These are phyloP conservation scores for Olyra latifolia DNA, from an alignment of 176 grass and related monocot species.

Conservation along the genomic window DNA sequence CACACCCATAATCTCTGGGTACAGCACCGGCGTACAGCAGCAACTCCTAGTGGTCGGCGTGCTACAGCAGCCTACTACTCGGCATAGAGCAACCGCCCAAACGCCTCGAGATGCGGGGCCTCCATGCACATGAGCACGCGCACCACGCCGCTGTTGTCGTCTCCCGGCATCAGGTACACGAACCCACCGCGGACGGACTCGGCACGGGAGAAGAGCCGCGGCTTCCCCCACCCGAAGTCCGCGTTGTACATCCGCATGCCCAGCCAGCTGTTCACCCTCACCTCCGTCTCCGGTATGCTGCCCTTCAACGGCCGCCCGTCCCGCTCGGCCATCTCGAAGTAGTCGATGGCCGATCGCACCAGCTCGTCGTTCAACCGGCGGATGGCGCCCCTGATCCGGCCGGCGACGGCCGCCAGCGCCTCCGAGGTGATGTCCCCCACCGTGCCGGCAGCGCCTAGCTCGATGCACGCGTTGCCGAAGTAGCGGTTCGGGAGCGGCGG, in stretches of 20 bases:
- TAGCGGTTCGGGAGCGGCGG: constrained; percentile 23
- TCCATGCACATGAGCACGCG: neutral
- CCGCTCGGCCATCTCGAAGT: neutral
- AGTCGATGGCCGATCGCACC: constrained; percentile 25
- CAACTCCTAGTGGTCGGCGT: too few relatives aligned
- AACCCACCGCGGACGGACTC: neutral
- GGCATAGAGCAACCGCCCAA: neutral
- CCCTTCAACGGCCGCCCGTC: neutral
- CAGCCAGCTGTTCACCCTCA: constrained; percentile 30
- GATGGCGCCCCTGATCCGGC: constrained; percentile 7
- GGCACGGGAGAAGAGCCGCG: neutral
- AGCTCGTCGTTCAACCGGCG: neutral
- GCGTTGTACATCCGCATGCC: constrained; percentile 21
- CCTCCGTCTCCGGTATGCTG: neutral
- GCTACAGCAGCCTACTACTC: too few relatives aligned
- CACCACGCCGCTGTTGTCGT: neutral
- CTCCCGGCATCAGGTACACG: neutral
- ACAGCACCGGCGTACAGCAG: too few relatives aligned
- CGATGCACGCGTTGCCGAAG: constrained; percentile 35
- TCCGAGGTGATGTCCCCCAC: neutral
- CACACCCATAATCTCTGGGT: too few relatives aligned
- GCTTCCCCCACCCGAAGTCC: constrained; percentile 41
- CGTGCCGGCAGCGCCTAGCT: neutral
- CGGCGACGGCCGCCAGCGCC: neutral
- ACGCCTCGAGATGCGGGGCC: neutral